These are phyloP conservation scores for Arxiozyma slooffiae DNA, from an alignment of 1,139 yeast genomes.

Conservation along the genomic window DNA sequence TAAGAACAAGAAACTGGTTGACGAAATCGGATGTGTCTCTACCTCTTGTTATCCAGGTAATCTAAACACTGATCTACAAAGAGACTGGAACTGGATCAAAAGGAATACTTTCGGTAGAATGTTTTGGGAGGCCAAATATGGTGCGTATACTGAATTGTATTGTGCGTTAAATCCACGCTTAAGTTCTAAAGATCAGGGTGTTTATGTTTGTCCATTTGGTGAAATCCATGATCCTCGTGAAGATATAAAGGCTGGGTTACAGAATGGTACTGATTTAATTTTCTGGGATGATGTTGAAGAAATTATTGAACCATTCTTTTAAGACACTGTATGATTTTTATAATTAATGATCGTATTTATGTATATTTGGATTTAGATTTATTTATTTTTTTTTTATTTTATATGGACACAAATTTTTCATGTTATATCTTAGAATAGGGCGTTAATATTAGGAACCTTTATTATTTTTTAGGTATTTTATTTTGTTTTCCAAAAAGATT, in stretches of 20 bases:
- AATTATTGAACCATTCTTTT: no score
- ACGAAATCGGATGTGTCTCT: conserved; percentile 31
- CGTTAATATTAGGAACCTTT: no score
- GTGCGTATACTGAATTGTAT: conserved; percentile 36
- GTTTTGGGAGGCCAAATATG: conserved; percentile 30
- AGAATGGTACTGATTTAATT: conserved; percentile 20
- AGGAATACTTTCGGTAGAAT: conserved; percentile 11
- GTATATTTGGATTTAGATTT: no score
- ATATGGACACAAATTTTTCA: no score
- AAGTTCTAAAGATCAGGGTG: conserved; percentile 30
- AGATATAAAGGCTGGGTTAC: conserved; percentile 20
- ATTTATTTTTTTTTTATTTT: no score
- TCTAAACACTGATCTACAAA: conserved; percentile 36
- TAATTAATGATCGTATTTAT: no score
- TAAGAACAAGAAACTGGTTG: conserved; percentile 28
- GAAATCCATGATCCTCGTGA: conserved; percentile 23
- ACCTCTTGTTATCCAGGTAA: conserved; percentile 43
- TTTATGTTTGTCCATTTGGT: conserved; percentile 27
- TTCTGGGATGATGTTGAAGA: conserved; percentile 22
- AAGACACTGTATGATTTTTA: no score
- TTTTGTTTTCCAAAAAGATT: no score
- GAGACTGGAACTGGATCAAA: conserved; percentile 23
- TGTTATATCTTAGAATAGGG: no score
- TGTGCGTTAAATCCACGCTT: conserved; percentile 33
- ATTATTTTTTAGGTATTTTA: no score